Base-by-base conservation (phyloP, 257 asterid species). In the Scutellaria galericulata region DNA sequence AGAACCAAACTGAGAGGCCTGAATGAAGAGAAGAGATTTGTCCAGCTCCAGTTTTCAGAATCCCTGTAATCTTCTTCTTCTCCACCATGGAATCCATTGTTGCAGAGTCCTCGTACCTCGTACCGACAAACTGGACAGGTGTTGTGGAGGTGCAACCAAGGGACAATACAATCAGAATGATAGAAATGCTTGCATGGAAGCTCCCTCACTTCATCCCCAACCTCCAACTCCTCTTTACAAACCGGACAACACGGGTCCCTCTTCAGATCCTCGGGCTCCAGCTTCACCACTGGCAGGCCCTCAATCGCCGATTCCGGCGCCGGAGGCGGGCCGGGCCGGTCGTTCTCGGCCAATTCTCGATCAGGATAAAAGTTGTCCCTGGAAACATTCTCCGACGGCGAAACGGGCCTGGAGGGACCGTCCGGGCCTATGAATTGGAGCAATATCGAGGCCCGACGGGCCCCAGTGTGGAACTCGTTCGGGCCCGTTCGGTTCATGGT, bases 41-140 rank as follows among this genome's bases (percentile, higher is more conserved):
- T 64, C 99, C 97, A 90, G 6, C 84, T 81, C 90, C 93, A 66
- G 15, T 70, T 78, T 6, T 67, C 62, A 46, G 72, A 22, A 45
- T 68, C 70, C 39, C 64, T 61, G 3, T 41, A 51, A 24, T 20
- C 66, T 14, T 42, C 78, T 35, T 70, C 80, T 12, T 72, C 85
- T 37, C 76, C 75, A 3, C 58, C 79, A 3, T 22, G 37, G 35
- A 79, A 75, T 51, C 51, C 76, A 8, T 24, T 0, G 67, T 57
- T 14, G 0, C 77, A 70, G 7, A 71, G 74, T 15, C 90, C 86
- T 45, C 37, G 78, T 22, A 95, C 80, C 83, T 81, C 86, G 18
- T 70, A 71, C 13, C 99, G 83, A 56, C 99, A 95, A 41, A 95
- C 96, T 0, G 99, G 99, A 46, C 99, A 95, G 1, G 96, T 88